phyloP scores from a whole-genome alignment of 352 stramenopile species.

The Globisporangium canariense region DNA sequence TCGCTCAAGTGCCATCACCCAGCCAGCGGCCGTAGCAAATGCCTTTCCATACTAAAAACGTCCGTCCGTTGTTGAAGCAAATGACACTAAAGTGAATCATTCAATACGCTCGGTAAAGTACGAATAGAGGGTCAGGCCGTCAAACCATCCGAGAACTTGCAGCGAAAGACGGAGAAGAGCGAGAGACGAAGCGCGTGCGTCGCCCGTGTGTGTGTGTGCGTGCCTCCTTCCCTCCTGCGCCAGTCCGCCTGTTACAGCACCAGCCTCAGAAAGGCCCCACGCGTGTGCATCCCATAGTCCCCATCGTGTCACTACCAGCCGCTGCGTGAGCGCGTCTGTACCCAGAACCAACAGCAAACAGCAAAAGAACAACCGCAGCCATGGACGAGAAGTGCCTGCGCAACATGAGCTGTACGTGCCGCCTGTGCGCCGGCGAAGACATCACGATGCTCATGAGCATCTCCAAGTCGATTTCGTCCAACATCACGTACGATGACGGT shows the following conservation, averaged over 20 bases:
- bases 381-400: conserved; percentile 83
- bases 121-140: background rate
- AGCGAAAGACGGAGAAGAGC: conserved; percentile 1
- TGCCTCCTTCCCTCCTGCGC: background rate
- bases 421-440: conserved; percentile 79
- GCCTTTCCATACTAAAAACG: too few relatives aligned
- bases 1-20: background rate
- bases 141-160: conserved; percentile 4
- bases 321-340: background rate
- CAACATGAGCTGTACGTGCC: conserved; percentile 86
- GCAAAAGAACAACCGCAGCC: conserved; percentile 3
- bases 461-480: conserved; percentile 78
- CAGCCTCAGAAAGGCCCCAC: background rate
- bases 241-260: background rate
- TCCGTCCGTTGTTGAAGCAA: background rate
- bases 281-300: background rate
- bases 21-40: too few relatives aligned
- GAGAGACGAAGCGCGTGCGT: background rate
- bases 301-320: background rate
- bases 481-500: conserved; percentile 62
- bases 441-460: conserved; percentile 73
- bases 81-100: conserved; percentile 1
- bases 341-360: background rate
- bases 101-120: background rate
- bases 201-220: background rate